These are phyloP conservation scores for Hyaloscypha variabilis DNA, from an alignment of 495 filamentous ascomycete genomes.

Conservation along the genomic window DNA sequence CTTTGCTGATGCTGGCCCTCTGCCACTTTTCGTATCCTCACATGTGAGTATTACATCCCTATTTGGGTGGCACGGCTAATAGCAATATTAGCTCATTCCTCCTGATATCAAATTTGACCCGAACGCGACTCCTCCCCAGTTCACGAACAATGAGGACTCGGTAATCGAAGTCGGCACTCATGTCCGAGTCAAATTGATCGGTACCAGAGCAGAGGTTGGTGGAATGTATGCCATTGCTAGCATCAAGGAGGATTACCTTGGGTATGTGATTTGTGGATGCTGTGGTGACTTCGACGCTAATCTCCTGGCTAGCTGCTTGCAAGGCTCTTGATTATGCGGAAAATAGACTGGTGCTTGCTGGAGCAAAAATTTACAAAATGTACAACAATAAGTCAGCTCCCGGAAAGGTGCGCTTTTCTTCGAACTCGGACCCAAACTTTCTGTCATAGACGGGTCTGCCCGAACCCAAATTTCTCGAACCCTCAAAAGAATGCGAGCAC, in stretches of 20 bases:
- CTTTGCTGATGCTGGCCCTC: constrained; percentile 86
- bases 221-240: constrained; percentile 96
- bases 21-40: constrained; percentile 85
- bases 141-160: constrained; percentile 85
- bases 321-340: constrained; percentile 20
- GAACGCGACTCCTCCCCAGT: constrained; percentile 83
- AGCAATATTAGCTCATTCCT: constrained; percentile 75
- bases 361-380: constrained; percentile 3
- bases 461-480: not conserved
- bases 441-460: not conserved
- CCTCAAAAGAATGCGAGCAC: not conserved
- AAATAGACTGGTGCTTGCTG: constrained; percentile 10
- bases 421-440: not conserved
- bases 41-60: constrained; percentile 60
- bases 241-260: constrained; percentile 83
- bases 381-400: not conserved
- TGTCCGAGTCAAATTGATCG: constrained; percentile 89
- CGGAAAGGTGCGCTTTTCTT: not conserved
- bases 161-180: constrained; percentile 93
- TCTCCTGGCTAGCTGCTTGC: constrained; percentile 24
- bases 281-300: constrained; percentile 3
- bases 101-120: constrained; percentile 90
- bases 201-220: constrained; percentile 86
- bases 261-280: constrained; percentile 25
- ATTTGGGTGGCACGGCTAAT: not conserved